Evolutionary conservation across 2,329 filamentous ascomycete genomes (phyloP).

Genomic region (Pseudogymnoascus sp.): DNA sequence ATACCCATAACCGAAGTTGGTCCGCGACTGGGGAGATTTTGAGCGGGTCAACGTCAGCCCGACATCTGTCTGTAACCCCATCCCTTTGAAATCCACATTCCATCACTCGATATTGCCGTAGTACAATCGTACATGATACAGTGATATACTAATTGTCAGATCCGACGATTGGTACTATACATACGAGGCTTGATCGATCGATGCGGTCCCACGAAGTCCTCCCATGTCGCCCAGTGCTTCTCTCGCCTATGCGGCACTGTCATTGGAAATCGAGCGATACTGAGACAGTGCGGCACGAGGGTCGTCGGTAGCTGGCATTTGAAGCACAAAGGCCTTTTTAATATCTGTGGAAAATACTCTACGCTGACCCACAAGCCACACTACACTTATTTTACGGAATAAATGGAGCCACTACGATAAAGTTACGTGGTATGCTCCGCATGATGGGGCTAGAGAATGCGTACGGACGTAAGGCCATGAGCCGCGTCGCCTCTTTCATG

Average conservation of each 20-base stretch:
- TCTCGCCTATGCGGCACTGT: background rate
- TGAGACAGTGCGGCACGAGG: background rate
- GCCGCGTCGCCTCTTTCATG: background rate
- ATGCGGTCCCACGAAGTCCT: background rate
- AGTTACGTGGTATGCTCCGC: background rate
- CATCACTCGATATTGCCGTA: background rate
- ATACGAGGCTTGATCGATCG: background rate
- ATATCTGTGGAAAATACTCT: background rate
- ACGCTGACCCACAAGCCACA: background rate
- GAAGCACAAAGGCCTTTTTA: background rate
- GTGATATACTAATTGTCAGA: background rate
- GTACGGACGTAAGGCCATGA: constrained; percentile 4
- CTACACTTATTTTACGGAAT: background rate
- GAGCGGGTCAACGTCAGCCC: background rate
- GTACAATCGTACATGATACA: background rate
- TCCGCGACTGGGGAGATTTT: background rate
- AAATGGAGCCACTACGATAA: background rate
- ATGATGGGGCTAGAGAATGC: background rate
- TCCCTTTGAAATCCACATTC: background rate
- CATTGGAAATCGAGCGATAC: background rate
- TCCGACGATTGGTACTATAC: background rate
- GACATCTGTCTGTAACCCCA: background rate
- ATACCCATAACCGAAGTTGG: background rate
- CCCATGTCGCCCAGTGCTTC: background rate
- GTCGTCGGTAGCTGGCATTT: background rate